Evolutionary conservation across 371 early-diverging fungal genomes (phyloP).

Genomic region (Synchytrium microbalum): DNA sequence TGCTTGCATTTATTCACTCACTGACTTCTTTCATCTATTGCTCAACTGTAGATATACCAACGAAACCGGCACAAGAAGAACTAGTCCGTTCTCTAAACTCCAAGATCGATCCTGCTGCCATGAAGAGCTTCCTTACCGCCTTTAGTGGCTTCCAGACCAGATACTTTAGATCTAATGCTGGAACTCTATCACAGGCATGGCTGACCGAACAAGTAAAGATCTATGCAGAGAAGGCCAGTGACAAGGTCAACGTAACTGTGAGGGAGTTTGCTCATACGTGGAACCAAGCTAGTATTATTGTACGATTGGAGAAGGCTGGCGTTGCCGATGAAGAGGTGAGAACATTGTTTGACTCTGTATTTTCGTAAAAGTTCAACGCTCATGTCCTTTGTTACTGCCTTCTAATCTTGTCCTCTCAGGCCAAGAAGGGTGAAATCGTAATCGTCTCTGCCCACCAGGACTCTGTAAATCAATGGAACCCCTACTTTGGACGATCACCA

Average conservation of each 20-base stretch:
- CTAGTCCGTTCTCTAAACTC: slow-evolving; percentile 49
- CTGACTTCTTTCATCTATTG: not conserved
- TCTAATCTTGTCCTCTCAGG: no score
- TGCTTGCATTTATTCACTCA: slow-evolving; percentile 14
- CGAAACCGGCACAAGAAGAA: slow-evolving; percentile 27
- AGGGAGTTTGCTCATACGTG: slow-evolving; percentile 63
- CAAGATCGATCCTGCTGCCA: slow-evolving; percentile 50
- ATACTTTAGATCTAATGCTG: slow-evolving; percentile 69
- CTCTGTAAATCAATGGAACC: slow-evolving; percentile 73
- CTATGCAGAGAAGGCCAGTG: slow-evolving; percentile 19
- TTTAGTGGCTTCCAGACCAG: slow-evolving; percentile 81
- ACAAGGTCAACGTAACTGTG: slow-evolving; percentile 55
- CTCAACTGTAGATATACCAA: slow-evolving; percentile 10
- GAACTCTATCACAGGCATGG: slow-evolving; percentile 64
- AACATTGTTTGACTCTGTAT: not conserved
- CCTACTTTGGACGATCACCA: slow-evolving; percentile 69
- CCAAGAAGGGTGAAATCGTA: slow-evolving; percentile 50
- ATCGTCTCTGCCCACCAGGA: slow-evolving; percentile 90
- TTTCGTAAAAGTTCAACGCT: not conserved
- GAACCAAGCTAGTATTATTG: slow-evolving; percentile 54
- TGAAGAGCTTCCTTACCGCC: slow-evolving; percentile 53
- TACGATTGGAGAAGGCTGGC: slow-evolving; percentile 37
- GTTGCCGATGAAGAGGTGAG: slow-evolving; percentile 6
- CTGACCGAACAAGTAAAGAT: slow-evolving; percentile 54
- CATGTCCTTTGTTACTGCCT: no score